A percentile compares a stretch with the other conserved stretches of the same genome.
Conservation (phyloP, 495 filamentous ascomycete species). For the Neurospora hispaniola region DNA sequence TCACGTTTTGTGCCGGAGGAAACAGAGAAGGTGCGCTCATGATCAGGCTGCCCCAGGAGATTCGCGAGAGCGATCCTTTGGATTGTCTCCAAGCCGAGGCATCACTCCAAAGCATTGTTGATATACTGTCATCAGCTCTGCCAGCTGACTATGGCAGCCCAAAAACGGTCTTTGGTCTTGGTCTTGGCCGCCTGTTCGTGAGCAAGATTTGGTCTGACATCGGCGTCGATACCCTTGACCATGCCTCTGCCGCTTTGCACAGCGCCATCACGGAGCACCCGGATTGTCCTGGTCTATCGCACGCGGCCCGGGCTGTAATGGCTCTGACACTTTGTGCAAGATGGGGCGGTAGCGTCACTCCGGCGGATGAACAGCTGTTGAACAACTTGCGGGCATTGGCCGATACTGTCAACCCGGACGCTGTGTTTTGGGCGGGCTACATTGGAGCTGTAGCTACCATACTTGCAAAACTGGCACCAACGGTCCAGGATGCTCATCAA, state of each 20-base stretch:
- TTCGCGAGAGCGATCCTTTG: slow-evolving; percentile 57
- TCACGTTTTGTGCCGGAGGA: slow-evolving; percentile 75
- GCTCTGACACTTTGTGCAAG: slow-evolving; percentile 65
- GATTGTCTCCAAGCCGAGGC: slow-evolving; percentile 21
- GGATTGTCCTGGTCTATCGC: slow-evolving; percentile 61
- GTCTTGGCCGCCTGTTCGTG: slow-evolving; percentile 32
- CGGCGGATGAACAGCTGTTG: slow-evolving; percentile 34
- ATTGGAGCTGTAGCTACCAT: slow-evolving; percentile 28
- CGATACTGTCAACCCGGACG: slow-evolving; percentile 19
- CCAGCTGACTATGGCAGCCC: slow-evolving; percentile 39
- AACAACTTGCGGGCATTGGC: slow-evolving; percentile 28
- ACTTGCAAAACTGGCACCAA: slow-evolving; percentile 24
- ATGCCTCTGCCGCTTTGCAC: slow-evolving; percentile 60
- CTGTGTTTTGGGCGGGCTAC: slow-evolving; percentile 35
- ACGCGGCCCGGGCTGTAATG: slow-evolving; percentile 58
- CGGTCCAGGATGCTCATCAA: slow-evolving; percentile 13
- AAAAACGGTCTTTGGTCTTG: slow-evolving; percentile 28
- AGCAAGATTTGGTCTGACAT: slow-evolving; percentile 35
- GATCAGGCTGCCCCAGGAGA: slow-evolving; percentile 45
- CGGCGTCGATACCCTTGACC: slow-evolving; percentile 35
- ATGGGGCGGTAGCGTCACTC: slow-evolving; percentile 56
- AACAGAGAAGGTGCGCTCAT: slow-evolving; percentile 77
- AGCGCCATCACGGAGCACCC: slow-evolving; percentile 59
- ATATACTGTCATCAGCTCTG: slow-evolving; percentile 42
- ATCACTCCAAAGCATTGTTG: slow-evolving; percentile 37